Percentiles rank a stretch among this genome's conserved stretches.
Conservation (phyloP, 345 rosid genomes). For the Murraya paniculata region DNA sequence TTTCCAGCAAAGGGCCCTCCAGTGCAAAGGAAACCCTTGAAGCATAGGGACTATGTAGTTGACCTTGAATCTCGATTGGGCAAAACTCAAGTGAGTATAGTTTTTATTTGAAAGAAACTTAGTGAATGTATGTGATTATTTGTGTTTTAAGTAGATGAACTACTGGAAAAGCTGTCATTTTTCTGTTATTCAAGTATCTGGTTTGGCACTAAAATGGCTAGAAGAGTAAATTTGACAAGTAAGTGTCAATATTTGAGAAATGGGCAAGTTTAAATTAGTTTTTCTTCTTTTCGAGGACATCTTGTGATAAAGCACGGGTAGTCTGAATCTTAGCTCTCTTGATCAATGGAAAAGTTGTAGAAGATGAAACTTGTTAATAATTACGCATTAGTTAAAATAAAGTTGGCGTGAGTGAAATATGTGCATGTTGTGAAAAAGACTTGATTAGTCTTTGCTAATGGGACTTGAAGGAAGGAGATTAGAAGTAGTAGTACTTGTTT, state of each 20-base stretch:
- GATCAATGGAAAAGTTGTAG: neutral
- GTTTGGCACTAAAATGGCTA: neutral
- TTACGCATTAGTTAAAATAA: neutral
- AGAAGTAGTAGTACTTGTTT: neutral
- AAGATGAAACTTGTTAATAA: neutral
- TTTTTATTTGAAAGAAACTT: neutral
- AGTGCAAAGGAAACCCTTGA: conserved; percentile 92
- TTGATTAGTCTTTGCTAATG: neutral
- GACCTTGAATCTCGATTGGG: conserved; percentile 97
- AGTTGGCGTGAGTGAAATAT: neutral
- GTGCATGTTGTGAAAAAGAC: neutral
- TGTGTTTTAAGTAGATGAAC: neutral
- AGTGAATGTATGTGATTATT: neutral
- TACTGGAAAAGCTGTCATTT: neutral
- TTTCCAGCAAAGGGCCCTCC: conserved; percentile 79
- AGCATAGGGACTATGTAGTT: conserved; percentile 95
- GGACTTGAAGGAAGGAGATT: neutral
- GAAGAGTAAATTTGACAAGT: neutral
- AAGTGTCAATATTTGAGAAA: neutral
- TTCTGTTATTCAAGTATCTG: neutral
- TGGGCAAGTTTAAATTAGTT: neutral
- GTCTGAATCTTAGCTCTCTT: neutral
- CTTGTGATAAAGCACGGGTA: neutral
- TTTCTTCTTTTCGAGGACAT: neutral
- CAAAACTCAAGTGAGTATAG: conserved; percentile 70